Percentiles rank a stretch among this genome's conserved stretches.
phyloP scores from a whole-genome alignment of 2,329 filamentous ascomycete species.

The Pestalotiopsis sp. region DNA sequence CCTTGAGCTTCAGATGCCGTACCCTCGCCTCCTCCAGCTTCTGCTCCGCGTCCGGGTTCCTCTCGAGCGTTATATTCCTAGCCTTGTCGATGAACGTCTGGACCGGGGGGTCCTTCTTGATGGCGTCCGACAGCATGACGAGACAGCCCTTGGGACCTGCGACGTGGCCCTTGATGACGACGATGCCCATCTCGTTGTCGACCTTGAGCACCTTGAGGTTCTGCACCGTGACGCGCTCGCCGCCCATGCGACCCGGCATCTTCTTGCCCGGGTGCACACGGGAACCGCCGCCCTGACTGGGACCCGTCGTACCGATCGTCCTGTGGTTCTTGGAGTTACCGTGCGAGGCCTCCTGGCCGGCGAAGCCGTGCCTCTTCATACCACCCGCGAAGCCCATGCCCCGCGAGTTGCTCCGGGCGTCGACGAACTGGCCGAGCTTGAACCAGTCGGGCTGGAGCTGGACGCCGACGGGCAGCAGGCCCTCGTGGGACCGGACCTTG shows the following conservation, averaged over 20 bases:
- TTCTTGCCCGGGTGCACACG: constrained; percentile 95
- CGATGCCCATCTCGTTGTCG: constrained; percentile 82
- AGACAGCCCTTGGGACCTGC: constrained; percentile 86
- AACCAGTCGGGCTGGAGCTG: constrained; percentile 89
- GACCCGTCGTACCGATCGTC: constrained; percentile 86
- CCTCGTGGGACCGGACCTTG: constrained; percentile 72
- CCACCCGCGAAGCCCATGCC: constrained; percentile 96
- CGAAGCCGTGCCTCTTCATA: constrained; percentile 95
- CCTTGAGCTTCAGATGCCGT: constrained; percentile 58
- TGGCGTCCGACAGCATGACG: constrained; percentile 85
- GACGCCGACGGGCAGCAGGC: constrained; percentile 76
- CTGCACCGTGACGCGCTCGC: constrained; percentile 84
- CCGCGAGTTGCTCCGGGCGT: constrained; percentile 76
- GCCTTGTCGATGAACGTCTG: constrained; percentile 51
- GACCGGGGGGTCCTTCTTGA: constrained; percentile 74
- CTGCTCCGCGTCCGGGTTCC: constrained; percentile 48
- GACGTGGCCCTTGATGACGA: constrained; percentile 85
- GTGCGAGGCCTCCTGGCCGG: constrained; percentile 87
- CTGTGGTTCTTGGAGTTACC: constrained; percentile 95
- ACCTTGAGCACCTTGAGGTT: constrained; percentile 89
- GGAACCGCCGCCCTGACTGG: constrained; percentile 88
- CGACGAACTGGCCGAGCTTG: constrained; percentile 85
- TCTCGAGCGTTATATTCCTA: constrained; percentile 44
- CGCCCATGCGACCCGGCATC: constrained; percentile 97
- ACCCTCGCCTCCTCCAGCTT: constrained; percentile 51